Base-by-base conservation (phyloP, 2,329 filamentous ascomycete genomes). In the Apiospora arundinis region DNA sequence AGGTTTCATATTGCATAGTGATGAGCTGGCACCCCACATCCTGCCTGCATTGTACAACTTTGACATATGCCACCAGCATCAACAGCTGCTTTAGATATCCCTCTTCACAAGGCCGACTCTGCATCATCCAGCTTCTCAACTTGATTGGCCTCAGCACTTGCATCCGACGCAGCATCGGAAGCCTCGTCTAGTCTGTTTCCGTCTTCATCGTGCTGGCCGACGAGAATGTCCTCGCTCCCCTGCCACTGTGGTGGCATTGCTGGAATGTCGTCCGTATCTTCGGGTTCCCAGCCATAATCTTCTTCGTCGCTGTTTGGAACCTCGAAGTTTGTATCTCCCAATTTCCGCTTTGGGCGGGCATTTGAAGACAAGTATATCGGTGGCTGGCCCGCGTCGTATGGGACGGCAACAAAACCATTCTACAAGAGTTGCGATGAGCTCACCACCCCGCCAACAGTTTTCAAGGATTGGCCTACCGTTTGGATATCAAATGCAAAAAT, bases 251-350 rank as follows among this genome's bases (percentile, higher is more conserved):
- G 89, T n/a, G 89, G 89, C 80, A 87, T 87, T 4, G 82, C 83
- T 14, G 90, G 89, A 75, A 91, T 82, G 68, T 87, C 85, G 70
- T 88, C 87, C 71, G 92, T 91, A 75, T 92, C 90, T 63, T 90
- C 88, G 69, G 92, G 89, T 49, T 87, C 88, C 92, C 92, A 94
- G 18, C 91, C 92, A 76, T 93, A 93, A 76, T 93, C 90, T 74
- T 93, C 92, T 12, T 69, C 67, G 60, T 91, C 89, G 73, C 89
- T 92, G 73, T 91, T 89, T 2, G 88, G 85, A 65, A 91, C 84
- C 75, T 91, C 89, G 67, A 89, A 83, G 69, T 86, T 88, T 5
- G 90, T 87, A 63, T 92, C 87, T 45, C 83, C 84, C 69, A 92
- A 84, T 78, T 94, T 90, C 75, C 92, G 86, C 82, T 94, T 94